Base-by-base conservation (phyloP, 2,329 filamentous ascomycete species). In the Sporothrix phasma region DNA sequence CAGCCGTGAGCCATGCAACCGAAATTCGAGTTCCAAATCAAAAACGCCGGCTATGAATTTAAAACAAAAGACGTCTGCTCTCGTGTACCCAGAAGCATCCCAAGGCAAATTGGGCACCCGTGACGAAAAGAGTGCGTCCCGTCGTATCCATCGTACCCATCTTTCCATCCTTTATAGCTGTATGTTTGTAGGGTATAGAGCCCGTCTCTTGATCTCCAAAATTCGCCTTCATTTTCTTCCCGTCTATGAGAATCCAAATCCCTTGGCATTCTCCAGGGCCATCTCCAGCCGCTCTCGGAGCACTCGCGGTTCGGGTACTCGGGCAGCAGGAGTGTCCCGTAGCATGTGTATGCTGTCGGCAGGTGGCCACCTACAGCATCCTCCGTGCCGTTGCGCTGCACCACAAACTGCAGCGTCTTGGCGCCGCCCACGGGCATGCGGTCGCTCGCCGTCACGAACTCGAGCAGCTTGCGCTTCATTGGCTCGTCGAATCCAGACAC, bases 391-490 rank as follows among this genome's bases (percentile, higher is more conserved):
- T 92, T 91, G 70, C 84, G 86, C 74, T 93, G 88, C 49, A 99
- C 82, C 15, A 90, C 84, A 74, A 97, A 97, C 71, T 89, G 86
- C 54, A 97, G 78, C 69, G 89, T 91, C 67, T 84, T 83, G 71
- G 92, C 85, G 2, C 94, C 94, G 22, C 90, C 92, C 0, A 96
- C 89, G 0, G 94, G 94, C 1, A 97, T 84, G 2, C 94, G 84
- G 72, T 97, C 92, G 70, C 88, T 93, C 0, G 93, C 93, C 15
- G 94, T 99, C 34, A 99, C 92, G 71, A 99, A 99, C 73, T 97
- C 92, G 37, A 99, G 80, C 39, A 99, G 77, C 70, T 84, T 85
- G 61, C 86, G 83, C 74, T 88, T 88, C 79, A 92, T 88, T 51
- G 82, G 79, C 17, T 87, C 80, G 65, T 85, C 81, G 71, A 84